phyloP scores from a whole-genome alignment of 2,329 filamentous ascomycete species.

The Paradendryphiella salina region DNA sequence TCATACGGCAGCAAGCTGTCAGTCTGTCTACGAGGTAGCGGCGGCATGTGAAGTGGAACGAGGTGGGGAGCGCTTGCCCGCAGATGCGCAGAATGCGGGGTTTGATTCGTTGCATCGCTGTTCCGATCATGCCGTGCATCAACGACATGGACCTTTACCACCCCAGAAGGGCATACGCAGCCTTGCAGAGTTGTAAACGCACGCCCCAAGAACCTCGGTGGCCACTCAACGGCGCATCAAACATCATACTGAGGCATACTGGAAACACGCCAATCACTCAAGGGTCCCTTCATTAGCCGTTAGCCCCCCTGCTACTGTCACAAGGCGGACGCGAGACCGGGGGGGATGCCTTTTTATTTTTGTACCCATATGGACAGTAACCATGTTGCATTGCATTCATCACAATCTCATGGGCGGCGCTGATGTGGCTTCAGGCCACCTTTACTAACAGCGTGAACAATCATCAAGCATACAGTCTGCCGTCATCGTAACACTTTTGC shows the following conservation, averaged over 20 bases:
- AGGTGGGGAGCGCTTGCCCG: slow-evolving; percentile 25
- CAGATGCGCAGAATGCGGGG: slow-evolving; percentile 9
- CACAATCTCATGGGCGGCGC: not conserved
- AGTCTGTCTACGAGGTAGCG: not conserved
- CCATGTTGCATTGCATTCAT: slow-evolving; percentile 8
- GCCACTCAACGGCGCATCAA: slow-evolving; percentile 12
- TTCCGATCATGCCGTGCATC: not conserved
- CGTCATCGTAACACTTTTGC: not conserved
- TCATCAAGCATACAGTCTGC: slow-evolving; percentile 6
- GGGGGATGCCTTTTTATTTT: too few relatives aligned
- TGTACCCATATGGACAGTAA: not conserved
- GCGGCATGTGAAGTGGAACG: slow-evolving; percentile 15
- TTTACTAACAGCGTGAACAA: slow-evolving; percentile 1
- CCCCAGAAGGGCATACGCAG: slow-evolving; percentile 5
- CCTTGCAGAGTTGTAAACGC: slow-evolving; percentile 15
- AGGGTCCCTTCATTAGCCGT: not conserved
- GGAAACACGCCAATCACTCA: slow-evolving; percentile 22
- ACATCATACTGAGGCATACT: slow-evolving; percentile 20
- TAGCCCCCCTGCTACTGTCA: slow-evolving; percentile 4
- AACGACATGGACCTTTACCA: slow-evolving; percentile 7
- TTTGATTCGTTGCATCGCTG: slow-evolving; percentile 27
- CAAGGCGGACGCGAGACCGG: not conserved
- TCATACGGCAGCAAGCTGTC: not conserved
- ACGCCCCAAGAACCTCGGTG: slow-evolving; percentile 2
- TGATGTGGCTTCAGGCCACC: not conserved